Conservation (phyloP, 257 asterid species). For the Knoxia roxburghii region DNA sequence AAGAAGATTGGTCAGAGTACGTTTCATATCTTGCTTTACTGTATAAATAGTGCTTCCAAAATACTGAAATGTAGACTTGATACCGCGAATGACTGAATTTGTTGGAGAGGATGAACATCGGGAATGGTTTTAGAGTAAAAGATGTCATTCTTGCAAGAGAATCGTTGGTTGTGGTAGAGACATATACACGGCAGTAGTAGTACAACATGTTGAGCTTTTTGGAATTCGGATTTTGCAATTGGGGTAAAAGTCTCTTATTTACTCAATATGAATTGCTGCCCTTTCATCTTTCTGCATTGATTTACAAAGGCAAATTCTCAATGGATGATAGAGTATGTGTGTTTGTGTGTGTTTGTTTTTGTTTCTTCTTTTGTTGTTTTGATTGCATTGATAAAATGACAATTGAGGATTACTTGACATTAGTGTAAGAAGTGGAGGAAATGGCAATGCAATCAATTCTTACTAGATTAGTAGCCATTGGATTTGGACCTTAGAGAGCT, state of each 20-base stretch:
- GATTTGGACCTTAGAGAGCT: no score
- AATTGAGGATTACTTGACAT: no score
- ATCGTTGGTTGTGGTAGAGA: not conserved
- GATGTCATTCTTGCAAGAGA: not conserved
- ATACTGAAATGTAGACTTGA: not conserved
- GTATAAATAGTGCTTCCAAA: not conserved
- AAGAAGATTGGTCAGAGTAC: conserved; percentile 1
- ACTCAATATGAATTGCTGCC: no score
- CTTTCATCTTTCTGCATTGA: not conserved
- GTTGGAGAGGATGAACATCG: conserved; percentile 2
- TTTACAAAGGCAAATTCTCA: not conserved
- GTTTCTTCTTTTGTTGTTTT: no score
- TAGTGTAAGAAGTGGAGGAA: no score
- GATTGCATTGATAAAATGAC: no score
- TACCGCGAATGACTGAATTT: not conserved
- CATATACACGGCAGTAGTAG: no score
- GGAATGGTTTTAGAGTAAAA: conserved; percentile 1
- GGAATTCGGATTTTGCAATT: conserved; percentile 5
- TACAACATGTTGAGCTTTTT: not conserved
- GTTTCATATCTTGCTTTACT: not conserved
- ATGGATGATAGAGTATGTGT: no score
- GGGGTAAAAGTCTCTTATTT: no score
- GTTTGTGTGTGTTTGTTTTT: no score
- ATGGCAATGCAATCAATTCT: no score
- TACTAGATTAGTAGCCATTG: no score